These are phyloP conservation scores for Acer yangbiense DNA, from an alignment of 345 rosid genomes.

Conservation along the genomic window DNA sequence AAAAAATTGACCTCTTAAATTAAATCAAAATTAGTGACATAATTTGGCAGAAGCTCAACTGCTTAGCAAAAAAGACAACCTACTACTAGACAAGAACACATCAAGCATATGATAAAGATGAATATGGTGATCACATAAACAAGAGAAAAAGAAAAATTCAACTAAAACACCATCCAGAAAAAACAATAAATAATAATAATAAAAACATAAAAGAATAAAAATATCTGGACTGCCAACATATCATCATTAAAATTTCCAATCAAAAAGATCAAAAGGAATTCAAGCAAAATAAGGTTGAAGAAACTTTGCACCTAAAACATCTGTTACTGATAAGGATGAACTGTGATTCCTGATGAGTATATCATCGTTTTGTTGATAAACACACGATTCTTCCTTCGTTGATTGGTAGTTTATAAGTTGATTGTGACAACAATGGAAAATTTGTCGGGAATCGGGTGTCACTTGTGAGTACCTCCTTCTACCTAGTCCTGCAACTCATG, in stretches of 20 bases:
- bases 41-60: not conserved
- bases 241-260: not conserved
- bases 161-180: not conserved
- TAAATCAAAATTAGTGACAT: not conserved
- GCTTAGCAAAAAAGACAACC: not conserved
- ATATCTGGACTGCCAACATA: not conserved
- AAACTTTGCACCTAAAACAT: conserved; percentile 10
- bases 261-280: not conserved
- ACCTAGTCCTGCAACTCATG: not conserved
- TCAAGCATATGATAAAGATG: not conserved
- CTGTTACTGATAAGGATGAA: not conserved
- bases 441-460: conserved; percentile 11
- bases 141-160: not conserved
- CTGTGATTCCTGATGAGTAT: not conserved
- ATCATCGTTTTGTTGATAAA: not conserved
- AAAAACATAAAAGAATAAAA: not conserved
- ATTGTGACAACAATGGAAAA: not conserved
- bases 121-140: not conserved
- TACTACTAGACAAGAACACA: not conserved
- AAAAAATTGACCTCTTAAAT: not conserved
- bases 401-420: not conserved
- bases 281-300: not conserved
- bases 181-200: not conserved
- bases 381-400: not conserved
- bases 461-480: conserved; percentile 6